phyloP scores from a whole-genome alignment of 805 yeast genomes.

The Scheffersomyces coipomensis region DNA sequence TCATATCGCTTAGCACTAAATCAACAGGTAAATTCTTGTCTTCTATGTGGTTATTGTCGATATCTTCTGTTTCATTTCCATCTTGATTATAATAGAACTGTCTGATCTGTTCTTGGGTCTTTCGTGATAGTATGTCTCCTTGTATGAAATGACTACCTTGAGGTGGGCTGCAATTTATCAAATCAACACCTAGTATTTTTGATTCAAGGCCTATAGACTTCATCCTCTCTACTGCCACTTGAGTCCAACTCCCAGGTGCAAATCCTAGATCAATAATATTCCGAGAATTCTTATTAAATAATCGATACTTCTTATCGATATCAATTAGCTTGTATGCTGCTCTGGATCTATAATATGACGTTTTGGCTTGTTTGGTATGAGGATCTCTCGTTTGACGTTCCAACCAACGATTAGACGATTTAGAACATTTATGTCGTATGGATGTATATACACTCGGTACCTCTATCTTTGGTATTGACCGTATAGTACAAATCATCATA shows the following conservation, averaged over 20 bases:
- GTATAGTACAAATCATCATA: too few relatives aligned
- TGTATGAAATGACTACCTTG: constrained; percentile 35
- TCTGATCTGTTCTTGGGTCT: constrained; percentile 57
- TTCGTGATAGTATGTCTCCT: constrained; percentile 36
- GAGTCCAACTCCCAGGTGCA: constrained; percentile 96
- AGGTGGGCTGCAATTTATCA: constrained; percentile 35
- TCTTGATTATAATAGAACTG: constrained; percentile 11
- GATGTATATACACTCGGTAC: too few relatives aligned
- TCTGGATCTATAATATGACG: constrained; percentile 65
- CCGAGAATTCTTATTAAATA: constrained; percentile 52
- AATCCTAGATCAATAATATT: constrained; percentile 85
- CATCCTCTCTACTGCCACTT: constrained; percentile 60
- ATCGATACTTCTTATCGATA: constrained; percentile 58
- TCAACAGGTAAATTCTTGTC: constrained; percentile 19
- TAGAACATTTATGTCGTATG: neutral
- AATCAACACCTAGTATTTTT: constrained; percentile 70
- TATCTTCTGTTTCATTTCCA: constrained; percentile 4
- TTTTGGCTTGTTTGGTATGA: constrained; percentile 66
- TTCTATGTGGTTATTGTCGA: neutral
- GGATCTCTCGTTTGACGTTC: constrained; percentile 65
- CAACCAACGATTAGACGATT: constrained; percentile 71
- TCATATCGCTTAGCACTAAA: constrained; percentile 73
- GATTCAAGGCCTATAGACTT: constrained; percentile 27
- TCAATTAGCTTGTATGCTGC: constrained; percentile 90
- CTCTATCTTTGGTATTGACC: too few relatives aligned